Percentiles rank a stretch among this genome's conserved stretches.
Evolutionary conservation across 176 grass and related monocot species (phyloP).

Genomic region (Rhipidocladum racemiflorum): DNA sequence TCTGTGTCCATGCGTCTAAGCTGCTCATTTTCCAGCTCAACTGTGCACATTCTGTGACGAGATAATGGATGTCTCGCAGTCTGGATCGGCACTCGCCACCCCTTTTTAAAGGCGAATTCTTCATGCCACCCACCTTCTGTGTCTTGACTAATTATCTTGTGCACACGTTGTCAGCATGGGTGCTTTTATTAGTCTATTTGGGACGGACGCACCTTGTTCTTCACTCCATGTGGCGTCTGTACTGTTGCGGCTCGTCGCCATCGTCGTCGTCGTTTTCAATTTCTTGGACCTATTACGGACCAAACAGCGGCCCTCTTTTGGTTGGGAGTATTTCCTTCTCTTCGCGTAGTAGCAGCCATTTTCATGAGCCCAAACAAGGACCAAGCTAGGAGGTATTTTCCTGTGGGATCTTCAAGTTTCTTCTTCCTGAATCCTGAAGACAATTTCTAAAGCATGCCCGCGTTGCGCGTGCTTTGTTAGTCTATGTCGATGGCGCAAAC

Average conservation of each 20-base stretch:
- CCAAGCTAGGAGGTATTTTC: not conserved
- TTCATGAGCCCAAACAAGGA: not conserved
- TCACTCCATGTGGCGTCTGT: not conserved
- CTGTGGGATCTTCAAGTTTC: not conserved
- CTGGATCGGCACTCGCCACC: not conserved
- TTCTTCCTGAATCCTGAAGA: not conserved
- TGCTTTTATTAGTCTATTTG: not conserved
- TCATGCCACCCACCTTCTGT: not conserved
- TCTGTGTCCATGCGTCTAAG: not conserved
- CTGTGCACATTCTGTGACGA: not conserved
- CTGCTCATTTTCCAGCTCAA: constrained; percentile 17
- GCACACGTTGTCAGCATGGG: constrained; percentile 5
- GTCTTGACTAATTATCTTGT: not conserved
- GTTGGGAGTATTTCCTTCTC: not conserved
- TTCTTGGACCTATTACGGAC: not conserved
- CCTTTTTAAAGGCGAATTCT: not conserved
- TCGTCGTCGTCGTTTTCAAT: not conserved
- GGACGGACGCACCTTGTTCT: not conserved
- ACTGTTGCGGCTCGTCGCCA: not conserved
- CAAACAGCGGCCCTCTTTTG: not conserved
- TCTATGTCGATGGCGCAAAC: not conserved
- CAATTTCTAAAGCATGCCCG: not conserved
- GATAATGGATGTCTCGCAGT: not conserved
- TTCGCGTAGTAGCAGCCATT: not conserved
- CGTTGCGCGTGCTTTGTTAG: not conserved